Evolutionary conservation across 208 protist species (phyloP), one percentile per base, ranked within the genome.

Genomic region (Borovskyia barvae): DNA sequence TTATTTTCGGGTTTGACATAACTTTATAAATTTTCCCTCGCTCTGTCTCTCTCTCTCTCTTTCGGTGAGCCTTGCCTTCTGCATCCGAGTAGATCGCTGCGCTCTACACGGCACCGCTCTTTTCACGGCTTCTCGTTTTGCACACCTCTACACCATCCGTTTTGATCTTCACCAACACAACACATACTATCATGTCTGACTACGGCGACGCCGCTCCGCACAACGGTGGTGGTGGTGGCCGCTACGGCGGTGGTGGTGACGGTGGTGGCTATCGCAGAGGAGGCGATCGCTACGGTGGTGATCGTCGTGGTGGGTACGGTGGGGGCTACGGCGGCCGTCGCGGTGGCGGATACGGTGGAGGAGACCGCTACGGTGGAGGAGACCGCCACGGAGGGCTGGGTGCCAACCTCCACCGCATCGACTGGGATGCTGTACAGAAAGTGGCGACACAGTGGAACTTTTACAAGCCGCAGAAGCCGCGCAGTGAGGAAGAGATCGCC

Each of bases 361-460:
- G 39, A n/a, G 55, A 49, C 36, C 28, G 36, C 22, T 53, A 53
- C 41, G 55, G 65, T 5, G 37, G 41, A 14, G 22, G 28, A 19
- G 57, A 77, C 40, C 63, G 64, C 36, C 75, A 79, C 73, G 48
- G 65, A 37, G 68, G 66, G 9, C 74, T 90, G 28, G 84, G 80
- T 37, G 61, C 85, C 24, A 92, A 89, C 48, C 63, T 90, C 1
- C 71, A 63, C 51, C 62, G 65, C 17, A 82, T 89, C 19, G 83
- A 90, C 50, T 92, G 82, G 81, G 67, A 78, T 22, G 61, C 77
- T 2, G 85, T 87, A 19, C 66, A 90, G 65, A 74, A 84, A 56
- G 82, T 90, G 32, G 68, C 78, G 29, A 79, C 74, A 39, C 71
- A 93, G 74, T 90, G 82, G 82, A 87, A 90, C 72, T 90, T 85